These are phyloP conservation scores for Triadica sebifera DNA, from an alignment of 345 rosid genomes.

Conservation along the genomic window DNA sequence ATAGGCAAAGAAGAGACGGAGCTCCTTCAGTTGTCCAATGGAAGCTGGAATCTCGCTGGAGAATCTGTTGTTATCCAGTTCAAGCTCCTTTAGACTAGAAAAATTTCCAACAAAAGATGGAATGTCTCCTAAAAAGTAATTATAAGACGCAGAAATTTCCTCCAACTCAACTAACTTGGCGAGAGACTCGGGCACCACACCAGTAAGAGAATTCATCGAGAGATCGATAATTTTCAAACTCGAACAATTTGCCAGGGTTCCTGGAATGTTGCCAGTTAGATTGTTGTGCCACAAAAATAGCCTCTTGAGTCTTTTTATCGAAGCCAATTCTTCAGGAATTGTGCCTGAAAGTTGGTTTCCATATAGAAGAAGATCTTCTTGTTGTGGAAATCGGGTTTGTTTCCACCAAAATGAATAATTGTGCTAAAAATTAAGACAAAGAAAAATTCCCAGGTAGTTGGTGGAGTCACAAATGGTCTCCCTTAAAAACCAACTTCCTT, in stretches of 20 bases:
- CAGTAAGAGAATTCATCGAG: conserved; percentile 53
- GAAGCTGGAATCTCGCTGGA: conserved; percentile 51
- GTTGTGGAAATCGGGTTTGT: too few species aligned
- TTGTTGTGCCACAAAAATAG: conserved; percentile 64
- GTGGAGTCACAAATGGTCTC: too few species aligned
- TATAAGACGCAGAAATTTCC: conserved; percentile 58
- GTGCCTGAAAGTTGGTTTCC: conserved; percentile 50
- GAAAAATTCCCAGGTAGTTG: too few species aligned
- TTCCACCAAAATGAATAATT: too few species aligned
- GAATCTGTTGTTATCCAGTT: conserved; percentile 58
- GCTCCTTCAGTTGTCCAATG: conserved; percentile 55
- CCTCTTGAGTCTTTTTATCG: conserved; percentile 47
- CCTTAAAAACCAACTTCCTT: too few species aligned
- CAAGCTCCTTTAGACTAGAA: conserved; percentile 52
- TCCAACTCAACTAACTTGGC: conserved; percentile 42
- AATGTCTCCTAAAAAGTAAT: conserved; percentile 51
- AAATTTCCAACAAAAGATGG: conserved; percentile 46
- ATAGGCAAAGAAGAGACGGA: conserved; percentile 53
- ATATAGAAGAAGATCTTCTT: conserved; percentile 56
- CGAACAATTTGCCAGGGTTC: conserved; percentile 42
- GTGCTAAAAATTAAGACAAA: too few species aligned
- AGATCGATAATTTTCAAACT: conserved; percentile 50
- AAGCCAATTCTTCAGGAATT: conserved; percentile 54
- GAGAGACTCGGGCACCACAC: conserved; percentile 48
- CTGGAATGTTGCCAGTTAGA: conserved; percentile 49